Conservation (phyloP, 2,329 filamentous ascomycete species). For the Ophiostoma tasmaniense region DNA sequence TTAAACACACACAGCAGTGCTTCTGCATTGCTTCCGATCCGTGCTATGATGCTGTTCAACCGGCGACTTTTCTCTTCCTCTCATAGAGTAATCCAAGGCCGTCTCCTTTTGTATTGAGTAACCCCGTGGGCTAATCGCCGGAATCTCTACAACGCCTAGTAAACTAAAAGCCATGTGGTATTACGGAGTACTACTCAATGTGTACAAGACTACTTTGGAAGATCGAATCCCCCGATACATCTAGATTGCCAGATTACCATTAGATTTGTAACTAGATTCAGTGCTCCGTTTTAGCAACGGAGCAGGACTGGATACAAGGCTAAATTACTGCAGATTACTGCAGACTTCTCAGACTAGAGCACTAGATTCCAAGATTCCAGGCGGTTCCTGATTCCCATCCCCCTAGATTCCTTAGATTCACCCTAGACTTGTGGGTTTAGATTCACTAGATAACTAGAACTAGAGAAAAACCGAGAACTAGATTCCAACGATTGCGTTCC, state of each 20-base stretch:
- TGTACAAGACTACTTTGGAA: conserved; percentile 4
- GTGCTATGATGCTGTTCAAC: background rate
- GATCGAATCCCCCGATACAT: conserved; percentile 3
- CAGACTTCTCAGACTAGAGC: background rate
- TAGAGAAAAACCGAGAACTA: too few relatives aligned
- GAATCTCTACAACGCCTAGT: background rate
- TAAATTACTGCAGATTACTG: background rate
- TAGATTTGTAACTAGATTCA: background rate
- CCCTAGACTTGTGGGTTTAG: background rate
- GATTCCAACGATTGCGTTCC: background rate
- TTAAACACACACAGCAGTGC: background rate
- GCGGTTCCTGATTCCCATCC: background rate
- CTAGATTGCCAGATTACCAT: background rate
- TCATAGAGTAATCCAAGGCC: background rate
- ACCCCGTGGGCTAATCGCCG: background rate
- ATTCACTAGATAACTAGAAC: too few relatives aligned
- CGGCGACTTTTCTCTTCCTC: background rate
- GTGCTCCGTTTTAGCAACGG: background rate
- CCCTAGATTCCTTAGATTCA: background rate
- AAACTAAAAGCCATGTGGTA: conserved; percentile 6
- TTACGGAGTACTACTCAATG: conserved; percentile 5
- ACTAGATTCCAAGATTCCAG: conserved; percentile 1
- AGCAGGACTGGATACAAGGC: background rate
- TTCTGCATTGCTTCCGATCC: background rate
- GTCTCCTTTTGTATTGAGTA: background rate